phyloP scores from a whole-genome alignment of 768 basidiomycete species.

The Neoboletus subvelutipes region DNA sequence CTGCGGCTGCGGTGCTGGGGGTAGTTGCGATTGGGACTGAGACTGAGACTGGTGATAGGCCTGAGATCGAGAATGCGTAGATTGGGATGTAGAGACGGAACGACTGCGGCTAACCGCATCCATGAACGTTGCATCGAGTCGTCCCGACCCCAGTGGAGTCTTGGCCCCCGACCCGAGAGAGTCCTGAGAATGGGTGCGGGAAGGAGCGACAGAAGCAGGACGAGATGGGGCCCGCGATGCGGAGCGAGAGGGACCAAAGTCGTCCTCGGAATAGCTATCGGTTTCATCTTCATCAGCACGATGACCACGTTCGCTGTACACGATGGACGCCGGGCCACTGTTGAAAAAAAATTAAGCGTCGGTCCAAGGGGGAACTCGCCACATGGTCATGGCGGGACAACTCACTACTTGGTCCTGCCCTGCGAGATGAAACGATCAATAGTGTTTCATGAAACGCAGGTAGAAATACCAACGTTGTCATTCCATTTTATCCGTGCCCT shows the following conservation, averaged over 20 bases:
- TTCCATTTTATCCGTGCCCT: conserved; percentile 81
- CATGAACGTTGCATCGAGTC: conserved; percentile 27
- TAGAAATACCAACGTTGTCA: conserved; percentile 55
- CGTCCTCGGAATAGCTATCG: conserved; percentile 66
- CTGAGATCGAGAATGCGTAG: conserved; percentile 17
- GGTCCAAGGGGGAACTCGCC: background rate
- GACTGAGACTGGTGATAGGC: conserved; percentile 12
- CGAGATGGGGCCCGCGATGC: conserved; percentile 39
- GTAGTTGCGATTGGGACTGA: conserved; percentile 6
- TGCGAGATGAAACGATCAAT: conserved; percentile 27
- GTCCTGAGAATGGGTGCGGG: conserved; percentile 55
- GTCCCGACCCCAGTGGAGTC: conserved; percentile 32
- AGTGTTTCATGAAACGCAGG: background rate
- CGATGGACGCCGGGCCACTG: conserved; percentile 77
- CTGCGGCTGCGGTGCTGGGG: background rate
- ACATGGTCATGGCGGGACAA: background rate
- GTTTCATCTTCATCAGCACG: conserved; percentile 72
- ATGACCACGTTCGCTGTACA: conserved; percentile 79
- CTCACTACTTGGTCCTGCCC: conserved; percentile 75
- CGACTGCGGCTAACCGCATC: conserved; percentile 32
- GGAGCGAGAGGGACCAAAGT: conserved; percentile 37
- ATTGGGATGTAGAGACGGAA: conserved; percentile 21
- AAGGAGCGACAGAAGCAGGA: conserved; percentile 48
- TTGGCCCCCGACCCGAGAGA: conserved; percentile 31
- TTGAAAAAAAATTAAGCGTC: background rate